phyloP scores from a whole-genome alignment of 78 protist species.

The Dictyostelium discoideum region dicty_2.7 NC_007091.3:3946501-3947000 shows the following conservation, averaged over 20 bases:
- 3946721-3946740: slow-evolving; percentile 99
- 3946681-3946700: slow-evolving; percentile 49
- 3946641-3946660: not conserved
- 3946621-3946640: not conserved
- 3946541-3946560: slow-evolving; percentile 97
- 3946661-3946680: not conserved
- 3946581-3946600: slow-evolving; percentile 95
- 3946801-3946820: not conserved
- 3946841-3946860: slow-evolving; percentile 94
- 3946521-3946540: slow-evolving; percentile 99
- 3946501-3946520: slow-evolving; percentile 99
- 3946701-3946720: slow-evolving; percentile 99
- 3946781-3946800: not conserved
- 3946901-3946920: slow-evolving; percentile 99
- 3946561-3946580: slow-evolving; percentile 98
- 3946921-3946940: slow-evolving; percentile 94
- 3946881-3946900: slow-evolving; percentile 99
- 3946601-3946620: not conserved
- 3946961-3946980: slow-evolving; percentile 72
- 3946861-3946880: slow-evolving; percentile 98
- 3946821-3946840: not conserved
- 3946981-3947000: not conserved
- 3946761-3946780: slow-evolving; percentile 97
- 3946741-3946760: slow-evolving; percentile 98
- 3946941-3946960: slow-evolving; percentile 83